Percentiles rank a stretch among this genome's conserved stretches.
Conservation (phyloP, 768 basidiomycete species). For the Kondoa subrosea region DNA sequence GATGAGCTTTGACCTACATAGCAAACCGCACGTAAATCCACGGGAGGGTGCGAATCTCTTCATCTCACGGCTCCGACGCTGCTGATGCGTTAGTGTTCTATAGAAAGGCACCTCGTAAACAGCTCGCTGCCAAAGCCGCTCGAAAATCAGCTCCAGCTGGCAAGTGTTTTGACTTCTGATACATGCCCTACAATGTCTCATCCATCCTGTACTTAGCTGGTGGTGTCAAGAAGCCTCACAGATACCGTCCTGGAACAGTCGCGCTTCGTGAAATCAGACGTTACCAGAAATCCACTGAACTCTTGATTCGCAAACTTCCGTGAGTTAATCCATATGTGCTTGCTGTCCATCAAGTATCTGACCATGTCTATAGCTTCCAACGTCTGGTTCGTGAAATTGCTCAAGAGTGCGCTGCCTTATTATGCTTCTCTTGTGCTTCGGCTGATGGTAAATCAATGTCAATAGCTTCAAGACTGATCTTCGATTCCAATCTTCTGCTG, state of each 20-base stretch:
- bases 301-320: constrained; percentile 33
- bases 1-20: neutral
- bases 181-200: too few relatives aligned
- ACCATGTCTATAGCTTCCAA: constrained; percentile 4
- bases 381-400: constrained; percentile 7
- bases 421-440: too few relatives aligned
- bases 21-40: constrained; percentile 32
- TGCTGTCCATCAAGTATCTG: too few relatives aligned
- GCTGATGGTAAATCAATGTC: too few relatives aligned
- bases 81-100: too few relatives aligned
- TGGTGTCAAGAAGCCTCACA: constrained; percentile 80
- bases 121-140: constrained; percentile 40
- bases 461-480: constrained; percentile 51
- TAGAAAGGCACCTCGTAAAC: constrained; percentile 36
- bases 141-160: constrained; percentile 41
- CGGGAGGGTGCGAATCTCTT: too few relatives aligned
- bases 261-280: constrained; percentile 40
- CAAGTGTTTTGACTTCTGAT: too few relatives aligned
- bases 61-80: too few relatives aligned
- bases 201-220: too few relatives aligned
- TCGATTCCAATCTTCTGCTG: constrained; percentile 41
- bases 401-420: too few relatives aligned
- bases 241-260: constrained; percentile 47
- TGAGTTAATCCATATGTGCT: too few relatives aligned
- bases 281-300: constrained; percentile 34